phyloP scores from a whole-genome alignment of 2,329 filamentous ascomycete genomes.

The Davidsoniella virescens region DNA sequence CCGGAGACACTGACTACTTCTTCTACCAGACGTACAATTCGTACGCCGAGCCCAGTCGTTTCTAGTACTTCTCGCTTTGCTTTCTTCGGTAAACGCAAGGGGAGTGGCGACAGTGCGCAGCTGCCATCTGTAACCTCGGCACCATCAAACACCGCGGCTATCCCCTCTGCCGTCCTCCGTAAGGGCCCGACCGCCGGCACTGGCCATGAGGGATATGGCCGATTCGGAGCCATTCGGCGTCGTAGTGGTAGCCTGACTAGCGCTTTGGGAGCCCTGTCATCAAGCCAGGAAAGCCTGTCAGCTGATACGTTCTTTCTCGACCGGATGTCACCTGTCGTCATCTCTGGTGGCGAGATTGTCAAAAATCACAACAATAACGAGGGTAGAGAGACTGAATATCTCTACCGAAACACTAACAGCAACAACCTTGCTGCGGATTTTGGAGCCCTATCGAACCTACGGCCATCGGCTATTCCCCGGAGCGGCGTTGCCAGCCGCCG shows the following conservation, averaged over 20 bases:
- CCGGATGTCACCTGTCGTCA: constrained; percentile 49
- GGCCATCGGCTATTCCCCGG: constrained; percentile 37
- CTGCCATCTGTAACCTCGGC: neutral
- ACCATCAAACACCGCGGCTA: constrained; percentile 22
- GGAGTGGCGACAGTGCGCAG: constrained; percentile 28
- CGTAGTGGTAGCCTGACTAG: constrained; percentile 45
- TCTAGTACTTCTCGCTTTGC: constrained; percentile 53
- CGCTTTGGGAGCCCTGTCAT: constrained; percentile 25
- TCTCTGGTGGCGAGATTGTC: constrained; percentile 45
- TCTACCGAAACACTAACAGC: constrained; percentile 33
- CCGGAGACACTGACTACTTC: constrained; percentile 16
- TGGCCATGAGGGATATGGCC: constrained; percentile 74
- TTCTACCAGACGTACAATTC: constrained; percentile 16
- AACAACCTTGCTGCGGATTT: constrained; percentile 32
- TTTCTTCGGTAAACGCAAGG: constrained; percentile 60
- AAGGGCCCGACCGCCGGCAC: constrained; percentile 86
- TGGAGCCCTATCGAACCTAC: constrained; percentile 25
- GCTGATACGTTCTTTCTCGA: constrained; percentile 44
- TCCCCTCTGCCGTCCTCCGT: constrained; percentile 41
- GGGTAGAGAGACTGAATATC: constrained; percentile 18
- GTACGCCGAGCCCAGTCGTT: constrained; percentile 36
- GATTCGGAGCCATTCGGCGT: constrained; percentile 42
- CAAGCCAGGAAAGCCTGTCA: constrained; percentile 35
- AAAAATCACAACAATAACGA: constrained; percentile 41
- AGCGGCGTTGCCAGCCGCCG: constrained; percentile 19